Evolutionary conservation across 2,329 filamentous ascomycete species (phyloP), one percentile per base, ranked within the genome.

Genomic region (Fusarium nelsonii): DNA sequence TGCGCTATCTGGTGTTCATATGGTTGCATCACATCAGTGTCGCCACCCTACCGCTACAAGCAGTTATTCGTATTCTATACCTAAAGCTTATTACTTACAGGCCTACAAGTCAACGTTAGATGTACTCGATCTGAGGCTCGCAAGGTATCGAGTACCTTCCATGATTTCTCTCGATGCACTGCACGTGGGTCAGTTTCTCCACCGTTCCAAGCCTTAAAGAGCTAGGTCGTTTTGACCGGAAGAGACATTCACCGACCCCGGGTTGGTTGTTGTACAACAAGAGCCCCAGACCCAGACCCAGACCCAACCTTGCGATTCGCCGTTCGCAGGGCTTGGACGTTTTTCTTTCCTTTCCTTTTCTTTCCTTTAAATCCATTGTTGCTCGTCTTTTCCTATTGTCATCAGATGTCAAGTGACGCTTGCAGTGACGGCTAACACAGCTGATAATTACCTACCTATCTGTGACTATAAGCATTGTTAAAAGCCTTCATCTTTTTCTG

Each of bases 171-270:
- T 28, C 11, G 18, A 23, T n/a, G 11, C 23, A 16, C 23, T 44
- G 57, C 57, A 63, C 40, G 57, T 63, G 66, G 44, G 45, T 32
- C 40, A 9, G 11, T 2, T 14, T 30, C 57, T 18, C 66, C 66
- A 63, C 66, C 39, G 16, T 15, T 20, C 62, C 62, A 69, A 63
- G 32, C 66, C 62, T 45, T 20, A 69, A 69, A 34, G 37, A 55
- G 66, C 49, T 67, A 67, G 66, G 12, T 14, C 39, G n/a, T 14
- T 23, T 20, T 34, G 39, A 32, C 34, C 61, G 62, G 66, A 66
- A 53, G 66, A 69, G 66, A 70, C 36, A 70, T 69, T 69, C 66
- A 69, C 66, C 66, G 66, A 69, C 62, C 41, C 65, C 43, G 62
- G 54, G 15, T 50, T 40, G 34, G 43, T 52, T 58, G 40, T 68